phyloP scores from a whole-genome alignment of 768 basidiomycete genomes.

The Astraeus odoratus region DNA sequence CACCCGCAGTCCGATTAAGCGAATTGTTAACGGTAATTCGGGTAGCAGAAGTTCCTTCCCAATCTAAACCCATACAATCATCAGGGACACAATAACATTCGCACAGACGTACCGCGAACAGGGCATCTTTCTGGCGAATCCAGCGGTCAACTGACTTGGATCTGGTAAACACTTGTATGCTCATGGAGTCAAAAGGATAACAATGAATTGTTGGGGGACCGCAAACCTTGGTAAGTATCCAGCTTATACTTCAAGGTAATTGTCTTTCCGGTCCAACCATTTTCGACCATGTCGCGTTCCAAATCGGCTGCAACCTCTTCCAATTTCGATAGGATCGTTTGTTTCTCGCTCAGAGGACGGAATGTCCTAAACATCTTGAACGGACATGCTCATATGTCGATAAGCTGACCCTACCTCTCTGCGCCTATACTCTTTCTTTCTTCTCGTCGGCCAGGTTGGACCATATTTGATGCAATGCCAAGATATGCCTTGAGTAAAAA shows the following conservation, averaged over 20 bases:
- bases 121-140: slow-evolving; percentile 69
- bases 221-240: slow-evolving; percentile 74
- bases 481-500: slow-evolving; percentile 77
- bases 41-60: slow-evolving; percentile 77
- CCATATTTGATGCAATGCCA: slow-evolving; percentile 80
- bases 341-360: slow-evolving; percentile 53
- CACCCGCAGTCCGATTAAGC: slow-evolving; percentile 83
- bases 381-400: neutral
- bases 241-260: slow-evolving; percentile 92
- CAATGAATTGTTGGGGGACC: neutral
- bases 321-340: slow-evolving; percentile 67
- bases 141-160: slow-evolving; percentile 74
- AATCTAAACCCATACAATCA: slow-evolving; percentile 36
- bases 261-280: slow-evolving; percentile 82
- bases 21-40: slow-evolving; percentile 71
- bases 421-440: slow-evolving; percentile 90
- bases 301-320: slow-evolving; percentile 78
- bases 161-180: slow-evolving; percentile 65
- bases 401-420: slow-evolving; percentile 51
- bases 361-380: slow-evolving; percentile 55
- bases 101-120: slow-evolving; percentile 53
- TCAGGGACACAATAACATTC: slow-evolving; percentile 1
- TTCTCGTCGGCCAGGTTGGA: slow-evolving; percentile 67
- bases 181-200: slow-evolving; percentile 1
- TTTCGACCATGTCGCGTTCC: slow-evolving; percentile 68